phyloP scores from a whole-genome alignment of 164 flowering plant genomes.

The Chloranthus sessilifolius region DNA sequence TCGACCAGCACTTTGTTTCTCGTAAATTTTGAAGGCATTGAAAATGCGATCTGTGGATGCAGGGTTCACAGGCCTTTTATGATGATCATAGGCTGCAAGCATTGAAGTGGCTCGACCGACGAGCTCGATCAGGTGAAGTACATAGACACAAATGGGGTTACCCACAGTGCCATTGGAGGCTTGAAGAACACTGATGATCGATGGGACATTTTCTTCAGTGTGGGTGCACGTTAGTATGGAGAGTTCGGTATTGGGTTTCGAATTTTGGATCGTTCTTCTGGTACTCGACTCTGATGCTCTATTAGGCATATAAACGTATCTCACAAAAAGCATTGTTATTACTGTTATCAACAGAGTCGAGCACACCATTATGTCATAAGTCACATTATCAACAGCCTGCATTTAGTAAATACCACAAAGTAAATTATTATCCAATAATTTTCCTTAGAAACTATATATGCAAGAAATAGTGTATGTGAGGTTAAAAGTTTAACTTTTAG shows the following conservation, averaged over 20 bases:
- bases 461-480: too few relatives aligned
- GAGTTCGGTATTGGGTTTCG: slow-evolving; percentile 13
- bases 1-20: not conserved
- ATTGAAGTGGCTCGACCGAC: slow-evolving; percentile 34
- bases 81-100: slow-evolving; percentile 25
- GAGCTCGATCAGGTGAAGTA: slow-evolving; percentile 40
- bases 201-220: slow-evolving; percentile 10
- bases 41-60: slow-evolving; percentile 26
- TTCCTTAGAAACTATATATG: too few relatives aligned
- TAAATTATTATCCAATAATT: not conserved
- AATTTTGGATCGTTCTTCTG: slow-evolving; percentile 18
- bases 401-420: not conserved
- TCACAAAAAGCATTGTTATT: slow-evolving; percentile 10
- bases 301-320: slow-evolving; percentile 12
- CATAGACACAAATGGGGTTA: slow-evolving; percentile 29
- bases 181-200: slow-evolving; percentile 8
- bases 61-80: not conserved
- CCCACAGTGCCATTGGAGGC: slow-evolving; percentile 21
- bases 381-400: not conserved
- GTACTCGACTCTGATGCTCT: too few relatives aligned
- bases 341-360: slow-evolving; percentile 5
- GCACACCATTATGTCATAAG: not conserved
- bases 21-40: slow-evolving; percentile 27
- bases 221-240: slow-evolving; percentile 16
- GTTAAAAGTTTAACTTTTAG: too few relatives aligned